These are phyloP conservation scores for Desmodesmus armatus DNA, from an alignment of 139 green algal species.

Conservation along the genomic window DNA sequence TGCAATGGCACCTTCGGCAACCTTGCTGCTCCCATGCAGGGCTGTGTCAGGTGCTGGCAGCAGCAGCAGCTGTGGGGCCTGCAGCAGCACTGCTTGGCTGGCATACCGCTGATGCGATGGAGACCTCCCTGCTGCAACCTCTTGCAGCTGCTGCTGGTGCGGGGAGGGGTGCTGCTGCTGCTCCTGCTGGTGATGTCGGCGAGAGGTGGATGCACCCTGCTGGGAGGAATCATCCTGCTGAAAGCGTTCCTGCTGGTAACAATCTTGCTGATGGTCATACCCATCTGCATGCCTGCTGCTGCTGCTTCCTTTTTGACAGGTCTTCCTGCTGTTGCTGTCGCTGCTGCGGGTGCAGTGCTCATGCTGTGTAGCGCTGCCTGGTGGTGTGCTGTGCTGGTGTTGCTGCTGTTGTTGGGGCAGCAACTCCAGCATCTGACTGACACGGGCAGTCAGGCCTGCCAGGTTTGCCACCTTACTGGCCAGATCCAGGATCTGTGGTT, in stretches of 20 bases:
- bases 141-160: slow-evolving; percentile 32
- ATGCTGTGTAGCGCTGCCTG: background rate
- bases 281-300: no score
- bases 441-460: slow-evolving; percentile 35
- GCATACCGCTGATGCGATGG: slow-evolving; percentile 30
- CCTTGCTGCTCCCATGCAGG: no score
- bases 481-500: slow-evolving; percentile 35
- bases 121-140: background rate
- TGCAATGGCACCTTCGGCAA: no score
- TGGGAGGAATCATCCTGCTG: no score
- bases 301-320: background rate
- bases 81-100: slow-evolving; percentile 43
- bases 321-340: background rate
- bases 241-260: no score
- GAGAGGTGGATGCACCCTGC: no score
- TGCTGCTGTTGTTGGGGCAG: background rate
- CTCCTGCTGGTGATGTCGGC: no score
- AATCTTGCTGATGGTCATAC: no score
- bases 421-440: slow-evolving; percentile 31
- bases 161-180: no score
- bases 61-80: slow-evolving; percentile 19
- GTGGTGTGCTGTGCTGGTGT: slow-evolving; percentile 27
- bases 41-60: background rate
- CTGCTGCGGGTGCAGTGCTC: slow-evolving; percentile 1
- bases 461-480: slow-evolving; percentile 25